Evolutionary conservation across 139 green algal species (phyloP).

Genomic region (Chlamydomonas schloesseri): DNA sequence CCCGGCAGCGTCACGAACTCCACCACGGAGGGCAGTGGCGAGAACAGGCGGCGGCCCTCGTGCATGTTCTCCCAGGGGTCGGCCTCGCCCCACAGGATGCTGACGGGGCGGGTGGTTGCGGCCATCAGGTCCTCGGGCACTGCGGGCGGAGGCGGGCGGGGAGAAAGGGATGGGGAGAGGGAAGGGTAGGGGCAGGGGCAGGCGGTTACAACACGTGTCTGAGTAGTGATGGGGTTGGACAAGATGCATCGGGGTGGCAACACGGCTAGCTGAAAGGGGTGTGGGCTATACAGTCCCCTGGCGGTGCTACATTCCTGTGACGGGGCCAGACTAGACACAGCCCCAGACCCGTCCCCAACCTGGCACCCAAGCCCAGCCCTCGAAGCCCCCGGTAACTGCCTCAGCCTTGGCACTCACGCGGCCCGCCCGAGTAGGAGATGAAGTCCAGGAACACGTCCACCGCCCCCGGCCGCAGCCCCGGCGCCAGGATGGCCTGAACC

Average conservation of each 20-base stretch:
- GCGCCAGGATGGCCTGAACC: slow-evolving; percentile 87
- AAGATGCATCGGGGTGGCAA: no score
- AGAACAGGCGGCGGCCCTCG: slow-evolving; percentile 76
- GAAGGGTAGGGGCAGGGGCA: no score
- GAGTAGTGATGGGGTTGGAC: no score
- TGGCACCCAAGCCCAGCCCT: no score
- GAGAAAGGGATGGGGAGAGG: background rate
- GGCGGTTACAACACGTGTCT: no score
- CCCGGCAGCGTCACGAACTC: slow-evolving; percentile 90
- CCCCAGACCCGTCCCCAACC: no score
- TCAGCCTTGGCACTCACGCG: no score
- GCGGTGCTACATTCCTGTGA: no score
- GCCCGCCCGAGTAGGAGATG: slow-evolving; percentile 92
- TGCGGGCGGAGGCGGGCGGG: background rate
- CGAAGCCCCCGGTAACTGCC: no score
- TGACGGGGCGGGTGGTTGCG: slow-evolving; percentile 73
- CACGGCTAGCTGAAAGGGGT: no score
- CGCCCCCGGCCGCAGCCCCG: slow-evolving; percentile 83
- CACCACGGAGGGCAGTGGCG: slow-evolving; percentile 63
- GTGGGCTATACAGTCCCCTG: no score
- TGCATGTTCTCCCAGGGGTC: slow-evolving; percentile 93
- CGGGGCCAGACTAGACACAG: no score
- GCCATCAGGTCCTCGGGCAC: slow-evolving; percentile 92
- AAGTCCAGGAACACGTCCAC: slow-evolving; percentile 98
- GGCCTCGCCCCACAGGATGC: slow-evolving; percentile 90